Conservation (phyloP, 202 grass and related monocot species). For the Carex sylvatica region DNA sequence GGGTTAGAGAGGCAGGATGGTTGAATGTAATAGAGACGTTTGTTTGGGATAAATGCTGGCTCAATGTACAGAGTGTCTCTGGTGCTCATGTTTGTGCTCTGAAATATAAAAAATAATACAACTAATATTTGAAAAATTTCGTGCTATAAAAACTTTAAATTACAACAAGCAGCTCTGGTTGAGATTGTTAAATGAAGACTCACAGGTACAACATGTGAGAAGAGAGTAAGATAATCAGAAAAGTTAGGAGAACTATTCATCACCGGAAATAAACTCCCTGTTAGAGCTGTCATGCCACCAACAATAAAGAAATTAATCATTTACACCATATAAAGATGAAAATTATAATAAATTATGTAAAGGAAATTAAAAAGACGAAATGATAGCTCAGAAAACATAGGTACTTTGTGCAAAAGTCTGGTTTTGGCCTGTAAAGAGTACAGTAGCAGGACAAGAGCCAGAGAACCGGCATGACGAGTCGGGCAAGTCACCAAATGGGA, state of each 20-base stretch:
- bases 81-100: slow-evolving; percentile 55
- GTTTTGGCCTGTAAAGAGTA: slow-evolving; percentile 69
- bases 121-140: neutral
- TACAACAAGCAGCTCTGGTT: slow-evolving; percentile 5
- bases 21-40: slow-evolving; percentile 59
- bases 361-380: neutral
- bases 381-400: neutral
- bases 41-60: slow-evolving; percentile 49
- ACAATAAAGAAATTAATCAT: neutral
- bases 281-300: slow-evolving; percentile 42
- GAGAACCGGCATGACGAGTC: slow-evolving; percentile 39
- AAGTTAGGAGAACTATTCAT: slow-evolving; percentile 33
- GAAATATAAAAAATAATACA: slow-evolving; percentile 12
- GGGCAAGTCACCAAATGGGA: slow-evolving; percentile 42
- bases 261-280: slow-evolving; percentile 50
- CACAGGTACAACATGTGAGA: slow-evolving; percentile 53
- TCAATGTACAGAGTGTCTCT: slow-evolving; percentile 53
- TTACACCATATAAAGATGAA: neutral
- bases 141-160: neutral
- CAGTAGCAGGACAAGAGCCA: slow-evolving; percentile 46
- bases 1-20: slow-evolving; percentile 41
- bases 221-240: slow-evolving; percentile 49
- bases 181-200: slow-evolving; percentile 28
- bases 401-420: slow-evolving; percentile 58
- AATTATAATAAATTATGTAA: neutral